Percentiles rank a stretch among this genome's conserved stretches.
Evolutionary conservation across 768 basidiomycete species (phyloP).

Genomic region (Pleurotus tuoliensis): DNA sequence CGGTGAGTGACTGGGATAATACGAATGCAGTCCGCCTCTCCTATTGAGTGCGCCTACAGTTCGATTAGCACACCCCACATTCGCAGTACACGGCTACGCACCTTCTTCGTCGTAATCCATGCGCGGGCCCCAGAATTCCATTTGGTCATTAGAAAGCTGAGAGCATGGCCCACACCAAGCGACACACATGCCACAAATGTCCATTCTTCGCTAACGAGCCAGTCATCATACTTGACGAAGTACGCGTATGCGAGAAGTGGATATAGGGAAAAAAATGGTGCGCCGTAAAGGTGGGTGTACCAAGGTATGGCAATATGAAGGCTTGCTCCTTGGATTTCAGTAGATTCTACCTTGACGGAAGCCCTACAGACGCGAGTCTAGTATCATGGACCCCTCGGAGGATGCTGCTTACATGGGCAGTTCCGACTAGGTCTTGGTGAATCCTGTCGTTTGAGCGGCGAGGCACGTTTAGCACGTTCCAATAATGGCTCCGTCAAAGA

Average conservation of each 20-base stretch:
- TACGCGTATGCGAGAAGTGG: conserved; percentile 89
- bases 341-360: conserved; percentile 52
- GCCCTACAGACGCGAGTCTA: conserved; percentile 26
- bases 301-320: conserved; percentile 66
- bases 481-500: no score
- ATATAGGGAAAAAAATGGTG: conserved; percentile 78
- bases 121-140: conserved; percentile 84
- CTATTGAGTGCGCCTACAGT: conserved; percentile 54
- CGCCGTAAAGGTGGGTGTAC: conserved; percentile 67
- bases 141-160: conserved; percentile 87
- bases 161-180: conserved; percentile 82
- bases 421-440: no score
- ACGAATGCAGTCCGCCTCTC: conserved; percentile 77
- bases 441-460: no score
- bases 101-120: conserved; percentile 75
- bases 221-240: conserved; percentile 84
- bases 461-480: no score
- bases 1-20: conserved; percentile 78
- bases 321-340: conserved; percentile 65
- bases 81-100: conserved; percentile 21
- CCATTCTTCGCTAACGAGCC: conserved; percentile 95
- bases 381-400: no score
- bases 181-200: conserved; percentile 90
- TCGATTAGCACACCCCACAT: background rate
- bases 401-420: no score